These are phyloP conservation scores for Massariosphaeria phaeospora DNA, from an alignment of 495 filamentous ascomycete species.

Conservation along the genomic window DNA sequence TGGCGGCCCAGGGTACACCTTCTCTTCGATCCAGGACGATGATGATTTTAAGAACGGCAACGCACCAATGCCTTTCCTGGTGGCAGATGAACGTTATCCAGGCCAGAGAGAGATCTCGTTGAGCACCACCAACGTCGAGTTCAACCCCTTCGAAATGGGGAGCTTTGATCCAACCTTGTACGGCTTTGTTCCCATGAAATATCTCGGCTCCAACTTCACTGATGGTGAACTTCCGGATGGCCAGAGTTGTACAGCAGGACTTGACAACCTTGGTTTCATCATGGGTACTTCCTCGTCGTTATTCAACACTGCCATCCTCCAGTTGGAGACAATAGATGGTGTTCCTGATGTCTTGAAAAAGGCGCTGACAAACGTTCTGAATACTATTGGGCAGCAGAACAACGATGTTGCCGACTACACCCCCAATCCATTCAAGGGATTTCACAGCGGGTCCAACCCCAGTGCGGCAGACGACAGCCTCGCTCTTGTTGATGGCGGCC, in stretches of 20 bases:
- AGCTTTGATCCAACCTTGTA: conserved; percentile 75
- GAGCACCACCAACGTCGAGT: conserved; percentile 80
- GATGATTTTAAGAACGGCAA: conserved; percentile 63
- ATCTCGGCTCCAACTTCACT: conserved; percentile 75
- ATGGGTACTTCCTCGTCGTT: conserved; percentile 89
- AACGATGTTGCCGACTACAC: conserved; percentile 78
- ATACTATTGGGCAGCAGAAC: conserved; percentile 49
- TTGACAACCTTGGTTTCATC: conserved; percentile 78
- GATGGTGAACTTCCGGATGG: conserved; percentile 55
- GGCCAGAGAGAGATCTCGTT: conserved; percentile 58
- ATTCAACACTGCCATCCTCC: conserved; percentile 73
- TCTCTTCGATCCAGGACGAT: conserved; percentile 73
- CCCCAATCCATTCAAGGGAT: conserved; percentile 81
- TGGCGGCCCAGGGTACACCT: conserved; percentile 73
- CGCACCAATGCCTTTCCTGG: conserved; percentile 76
- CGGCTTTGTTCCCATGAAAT: conserved; percentile 70
- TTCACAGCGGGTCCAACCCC: conserved; percentile 58
- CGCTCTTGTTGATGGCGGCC: conserved; percentile 80
- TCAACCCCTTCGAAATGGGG: conserved; percentile 86
- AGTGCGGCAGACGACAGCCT: conserved; percentile 53
- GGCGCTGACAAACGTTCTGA: conserved; percentile 54
- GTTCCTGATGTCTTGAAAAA: conserved; percentile 52
- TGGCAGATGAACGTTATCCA: conserved; percentile 69
- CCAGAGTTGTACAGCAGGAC: conserved; percentile 67
- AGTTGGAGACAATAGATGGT: conserved; percentile 48